These are phyloP conservation scores for Oleoguttula mirabilis DNA, from an alignment of 495 filamentous ascomycete species.

Conservation along the genomic window DNA sequence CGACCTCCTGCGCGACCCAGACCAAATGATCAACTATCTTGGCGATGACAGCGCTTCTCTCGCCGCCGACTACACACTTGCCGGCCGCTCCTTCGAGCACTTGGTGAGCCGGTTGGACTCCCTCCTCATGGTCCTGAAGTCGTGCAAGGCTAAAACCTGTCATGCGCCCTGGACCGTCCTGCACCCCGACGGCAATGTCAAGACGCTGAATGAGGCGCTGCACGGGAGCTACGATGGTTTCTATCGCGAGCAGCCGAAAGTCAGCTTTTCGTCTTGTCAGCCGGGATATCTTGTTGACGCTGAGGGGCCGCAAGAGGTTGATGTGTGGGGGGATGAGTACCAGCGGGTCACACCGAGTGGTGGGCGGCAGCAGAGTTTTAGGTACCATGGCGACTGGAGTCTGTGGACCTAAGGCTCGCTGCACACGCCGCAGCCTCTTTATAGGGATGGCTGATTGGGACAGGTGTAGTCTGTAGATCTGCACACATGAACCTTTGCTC, in stretches of 20 bases:
- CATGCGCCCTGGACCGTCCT: constrained; percentile 23
- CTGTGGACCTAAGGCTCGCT: no score
- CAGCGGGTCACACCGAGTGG: no score
- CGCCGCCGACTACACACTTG: neutral
- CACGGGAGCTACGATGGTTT: constrained; percentile 42
- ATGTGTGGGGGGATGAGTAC: no score
- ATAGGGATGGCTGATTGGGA: no score
- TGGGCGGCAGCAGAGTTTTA: no score
- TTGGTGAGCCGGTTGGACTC: constrained; percentile 15
- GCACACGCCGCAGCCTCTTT: no score
- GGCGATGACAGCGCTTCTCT: neutral
- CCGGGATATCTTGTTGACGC: constrained; percentile 41
- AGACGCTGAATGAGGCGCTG: constrained; percentile 32
- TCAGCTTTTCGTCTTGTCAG: constrained; percentile 32
- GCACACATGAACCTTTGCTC: no score
- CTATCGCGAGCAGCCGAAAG: constrained; percentile 39
- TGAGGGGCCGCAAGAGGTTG: constrained; percentile 40
- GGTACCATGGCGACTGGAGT: no score
- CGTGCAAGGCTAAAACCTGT: constrained; percentile 24
- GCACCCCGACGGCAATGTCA: constrained; percentile 25
- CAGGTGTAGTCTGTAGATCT: no score
- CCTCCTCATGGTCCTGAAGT: constrained; percentile 26
- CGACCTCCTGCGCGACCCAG: constrained; percentile 23
- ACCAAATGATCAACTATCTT: neutral
- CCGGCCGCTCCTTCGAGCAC: neutral